These are phyloP conservation scores for Elaeis oleifera DNA, from an alignment of 202 grass and related monocot genomes.

Conservation along the genomic window DNA sequence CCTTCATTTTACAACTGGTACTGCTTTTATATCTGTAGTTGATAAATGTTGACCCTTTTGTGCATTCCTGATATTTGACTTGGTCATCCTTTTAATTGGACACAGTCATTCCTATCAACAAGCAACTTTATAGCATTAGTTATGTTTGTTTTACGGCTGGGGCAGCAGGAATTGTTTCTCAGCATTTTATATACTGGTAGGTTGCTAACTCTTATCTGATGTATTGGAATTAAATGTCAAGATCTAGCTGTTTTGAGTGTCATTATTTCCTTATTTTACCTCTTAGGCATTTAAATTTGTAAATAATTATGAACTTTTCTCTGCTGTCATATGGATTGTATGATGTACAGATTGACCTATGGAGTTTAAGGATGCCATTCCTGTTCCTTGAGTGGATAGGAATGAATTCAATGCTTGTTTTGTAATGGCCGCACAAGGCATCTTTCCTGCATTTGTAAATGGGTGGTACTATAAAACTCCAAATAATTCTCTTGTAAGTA, in stretches of 20 bases:
- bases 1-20: constrained; percentile 61
- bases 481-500: constrained; percentile 45
- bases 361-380: constrained; percentile 52
- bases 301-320: no score
- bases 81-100: no score
- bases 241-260: no score
- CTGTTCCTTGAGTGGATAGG: constrained; percentile 66
- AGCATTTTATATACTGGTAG: constrained; percentile 58
- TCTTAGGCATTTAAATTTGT: no score
- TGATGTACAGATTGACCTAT: constrained; percentile 42
- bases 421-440: constrained; percentile 53
- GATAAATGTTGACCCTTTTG: background rate
- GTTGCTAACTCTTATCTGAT: background rate
- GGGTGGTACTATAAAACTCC: constrained; percentile 55
- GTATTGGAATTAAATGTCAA: background rate
- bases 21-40: background rate
- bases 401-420: constrained; percentile 77
- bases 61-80: no score
- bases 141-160: constrained; percentile 55
- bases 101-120: constrained; percentile 61
- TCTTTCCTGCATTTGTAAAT: constrained; percentile 56
- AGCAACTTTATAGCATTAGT: constrained; percentile 67
- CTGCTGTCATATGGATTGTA: no score
- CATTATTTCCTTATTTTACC: no score
- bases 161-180: constrained; percentile 44